These are phyloP conservation scores for Phaffia tasmanica DNA, from an alignment of 768 basidiomycete genomes.

Conservation along the genomic window DNA sequence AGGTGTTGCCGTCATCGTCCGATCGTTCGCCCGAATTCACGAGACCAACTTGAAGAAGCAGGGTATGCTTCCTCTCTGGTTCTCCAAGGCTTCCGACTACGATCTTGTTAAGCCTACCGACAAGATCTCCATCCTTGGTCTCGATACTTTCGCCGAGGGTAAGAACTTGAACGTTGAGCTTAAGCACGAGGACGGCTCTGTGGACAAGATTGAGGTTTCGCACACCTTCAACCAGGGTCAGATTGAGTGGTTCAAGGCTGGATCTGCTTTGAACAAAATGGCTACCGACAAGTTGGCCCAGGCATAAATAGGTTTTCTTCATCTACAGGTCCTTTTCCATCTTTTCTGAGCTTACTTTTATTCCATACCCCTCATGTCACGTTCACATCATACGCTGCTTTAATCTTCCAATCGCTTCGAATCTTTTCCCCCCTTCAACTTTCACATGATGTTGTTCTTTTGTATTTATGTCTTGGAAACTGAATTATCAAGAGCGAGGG, in stretches of 20 bases:
- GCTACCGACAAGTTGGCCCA: neutral
- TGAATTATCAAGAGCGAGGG: no score
- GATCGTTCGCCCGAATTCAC: constrained; percentile 95
- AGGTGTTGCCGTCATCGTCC: constrained; percentile 87
- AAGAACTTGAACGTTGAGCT: constrained; percentile 73
- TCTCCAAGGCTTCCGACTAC: constrained; percentile 83
- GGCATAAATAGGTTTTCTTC: no score
- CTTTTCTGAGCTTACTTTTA: no score
- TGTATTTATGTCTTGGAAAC: no score
- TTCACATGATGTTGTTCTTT: no score
- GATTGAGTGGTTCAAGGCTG: constrained; percentile 95
- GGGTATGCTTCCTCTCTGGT: constrained; percentile 74
- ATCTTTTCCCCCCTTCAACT: no score
- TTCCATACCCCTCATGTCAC: no score
- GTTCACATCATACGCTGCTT: no score
- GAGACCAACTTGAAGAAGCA: constrained; percentile 96
- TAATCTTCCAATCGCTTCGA: no score
- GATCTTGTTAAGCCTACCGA: constrained; percentile 81
- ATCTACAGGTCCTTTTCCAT: no score
- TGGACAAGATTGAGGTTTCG: constrained; percentile 59
- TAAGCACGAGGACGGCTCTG: constrained; percentile 58
- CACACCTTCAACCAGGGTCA: constrained; percentile 96
- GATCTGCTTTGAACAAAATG: constrained; percentile 68
- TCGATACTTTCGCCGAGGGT: constrained; percentile 79
- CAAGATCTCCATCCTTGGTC: constrained; percentile 75